Base-by-base conservation (phyloP, 83 land plant genomes). In the Isoetes engelmannii region DNA sequence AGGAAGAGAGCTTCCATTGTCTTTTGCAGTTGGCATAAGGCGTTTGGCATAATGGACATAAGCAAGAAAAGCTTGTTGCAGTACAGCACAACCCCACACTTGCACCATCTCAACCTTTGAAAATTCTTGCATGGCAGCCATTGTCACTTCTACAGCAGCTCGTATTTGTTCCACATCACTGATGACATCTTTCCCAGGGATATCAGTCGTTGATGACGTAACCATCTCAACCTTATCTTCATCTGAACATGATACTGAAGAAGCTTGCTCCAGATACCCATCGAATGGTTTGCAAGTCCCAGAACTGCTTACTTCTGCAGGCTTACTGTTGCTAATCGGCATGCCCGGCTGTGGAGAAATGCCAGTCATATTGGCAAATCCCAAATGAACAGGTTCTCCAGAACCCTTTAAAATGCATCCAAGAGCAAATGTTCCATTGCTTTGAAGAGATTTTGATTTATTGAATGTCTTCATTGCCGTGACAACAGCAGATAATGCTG, bases 1-100 rank as follows among this genome's bases (percentile, higher is more conserved):
- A 28, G 37, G 37, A 28, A 28, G 37, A 28, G 37, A 28, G 37
- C 37, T 28, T 28, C 37, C 37, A 28, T 15, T 28, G 53, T 44
- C 69, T n/a, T 15, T 17, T 9, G 72, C 63, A 41, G 20, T 17
- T 6, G 49, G 73, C 8, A 20, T 18, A 28, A 64, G 65, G 5
- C 74, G 46, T 12, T 72, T 68, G 10, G 73, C 43, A 41, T 67
- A 67, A 19, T 65, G 74, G n/a, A 72, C 73, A 48, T 72, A 72
- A 12, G 74, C 72, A 13, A 67, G 74, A 45, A 72, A 64, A 17
- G 74, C 74, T 51, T 72, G 74, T 53, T 72, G 74, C 4, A 72
- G 73, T n/a, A 72, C 74, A 17, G 71, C 74, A 72, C 74, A 72
- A 18, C 74, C 72, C 74, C 74, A 72, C 8, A 72, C 47, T 70